Evolutionary conservation across 139 green algal species (phyloP).

Genomic region (Chlorella sorokiniana): DNA sequence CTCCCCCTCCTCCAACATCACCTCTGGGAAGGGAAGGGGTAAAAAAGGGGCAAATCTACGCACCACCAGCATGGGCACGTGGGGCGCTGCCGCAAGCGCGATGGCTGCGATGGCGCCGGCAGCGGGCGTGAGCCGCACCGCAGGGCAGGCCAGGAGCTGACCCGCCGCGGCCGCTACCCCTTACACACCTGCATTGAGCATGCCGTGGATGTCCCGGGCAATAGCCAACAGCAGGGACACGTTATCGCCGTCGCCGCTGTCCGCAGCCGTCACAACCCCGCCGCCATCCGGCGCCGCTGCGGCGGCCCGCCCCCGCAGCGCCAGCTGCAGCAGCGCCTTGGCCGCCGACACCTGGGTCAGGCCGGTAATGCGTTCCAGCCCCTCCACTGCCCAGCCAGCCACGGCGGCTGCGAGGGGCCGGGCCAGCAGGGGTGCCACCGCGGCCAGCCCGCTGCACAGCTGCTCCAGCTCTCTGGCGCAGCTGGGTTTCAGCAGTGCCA

Average conservation of each 20-base stretch:
- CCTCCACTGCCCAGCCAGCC: slow-evolving; percentile 15
- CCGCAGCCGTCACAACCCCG: not conserved
- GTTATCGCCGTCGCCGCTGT: not conserved
- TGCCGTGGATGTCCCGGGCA: not conserved
- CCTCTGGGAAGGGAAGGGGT: not conserved
- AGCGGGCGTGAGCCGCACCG: too few species aligned
- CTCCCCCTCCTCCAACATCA: not conserved
- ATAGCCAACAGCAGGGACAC: slow-evolving; percentile 12
- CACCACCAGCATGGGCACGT: not conserved
- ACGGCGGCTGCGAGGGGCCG: not conserved
- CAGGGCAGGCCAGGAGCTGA: too few species aligned
- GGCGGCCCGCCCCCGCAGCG: not conserved
- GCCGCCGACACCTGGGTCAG: not conserved
- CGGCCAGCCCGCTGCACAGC: slow-evolving; percentile 10
- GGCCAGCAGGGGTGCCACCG: slow-evolving; percentile 18
- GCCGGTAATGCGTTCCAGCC: not conserved
- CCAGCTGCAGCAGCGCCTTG: slow-evolving; percentile 23
- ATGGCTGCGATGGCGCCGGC: too few species aligned
- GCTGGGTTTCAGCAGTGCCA: slow-evolving; percentile 3
- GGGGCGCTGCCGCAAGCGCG: too few species aligned
- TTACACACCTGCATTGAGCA: not conserved
- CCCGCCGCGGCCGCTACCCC: not conserved
- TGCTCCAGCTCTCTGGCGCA: slow-evolving; percentile 30
- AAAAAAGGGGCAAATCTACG: not conserved
- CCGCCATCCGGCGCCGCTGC: not conserved